Base-by-base conservation (phyloP, 176 grass and related monocot species). In the Paspalum vaginatum region DNA sequence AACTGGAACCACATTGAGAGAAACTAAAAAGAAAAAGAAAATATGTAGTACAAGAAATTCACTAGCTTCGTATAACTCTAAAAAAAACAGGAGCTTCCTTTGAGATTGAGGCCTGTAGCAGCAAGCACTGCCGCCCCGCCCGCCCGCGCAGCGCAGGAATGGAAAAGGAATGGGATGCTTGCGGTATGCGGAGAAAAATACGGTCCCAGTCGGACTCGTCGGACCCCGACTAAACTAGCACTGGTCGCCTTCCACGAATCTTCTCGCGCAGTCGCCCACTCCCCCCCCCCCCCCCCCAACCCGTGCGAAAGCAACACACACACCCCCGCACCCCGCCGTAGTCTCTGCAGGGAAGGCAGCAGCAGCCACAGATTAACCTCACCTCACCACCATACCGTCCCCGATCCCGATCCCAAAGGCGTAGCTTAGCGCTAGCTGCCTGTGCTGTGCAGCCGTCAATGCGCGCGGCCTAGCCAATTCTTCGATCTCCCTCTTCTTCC, bases 181-280 rank as follows among this genome's bases (percentile, higher is more conserved):
- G 58, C 13, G 9, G 3, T 1, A 32, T 32, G 32, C 5, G 42
- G 32, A 38, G 6, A 65, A n/a, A 49, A 21, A 78, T 41, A 78
- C 45, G 32, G 75, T 51, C 50, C 20, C 12, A 15, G 72, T 45
- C 74, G 32, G 32, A 32, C 32, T 32, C 32, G 32, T 32, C 32
- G 32, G 32, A 32, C 32, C 32, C 32, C 32, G 32, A 50, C 75
- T 27, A 20, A 24, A 24, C 57, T 2, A 38, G 18, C n/a, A 6
- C 15, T 70, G 9, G 72, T 77, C 65, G 40, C 55, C 42, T 68
- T 88, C 81, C 22, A 79, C 27, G 75, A 88, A 88, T 88, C 81
- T 74, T 68, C 51, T 79, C 51, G 81, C 75, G 81, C 68, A 79
- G 80, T 72, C 61, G 32, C 69, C 26, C 25, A 63, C 51, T 20